Evolutionary conservation across 1,284 basidiomycete species (phyloP).

Genomic region (Mixia osmundae): DNA sequence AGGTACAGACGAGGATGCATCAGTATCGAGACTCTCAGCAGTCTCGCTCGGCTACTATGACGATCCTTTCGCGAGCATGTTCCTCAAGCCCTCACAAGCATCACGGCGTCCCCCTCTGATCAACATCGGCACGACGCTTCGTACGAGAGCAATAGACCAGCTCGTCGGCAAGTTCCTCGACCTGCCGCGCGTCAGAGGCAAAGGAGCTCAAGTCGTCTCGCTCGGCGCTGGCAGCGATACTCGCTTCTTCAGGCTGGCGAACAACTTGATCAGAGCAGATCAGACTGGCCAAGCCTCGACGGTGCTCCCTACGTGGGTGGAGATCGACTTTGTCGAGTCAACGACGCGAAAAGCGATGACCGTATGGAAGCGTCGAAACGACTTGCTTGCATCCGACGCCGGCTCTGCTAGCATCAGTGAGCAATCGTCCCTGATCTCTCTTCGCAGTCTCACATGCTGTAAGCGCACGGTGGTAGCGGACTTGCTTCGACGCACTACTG

Average conservation of each 20-base stretch:
- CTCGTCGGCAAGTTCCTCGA: conserved; percentile 49
- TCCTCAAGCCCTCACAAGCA: conserved; percentile 33
- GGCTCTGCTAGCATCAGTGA: conserved; percentile 17
- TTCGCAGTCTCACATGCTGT: neutral
- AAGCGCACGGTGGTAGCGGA: conserved; percentile 43
- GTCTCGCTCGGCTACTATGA: conserved; percentile 45
- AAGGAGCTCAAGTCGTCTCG: conserved; percentile 56
- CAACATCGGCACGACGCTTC: conserved; percentile 79
- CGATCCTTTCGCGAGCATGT: conserved; percentile 41
- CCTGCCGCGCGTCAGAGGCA: conserved; percentile 19
- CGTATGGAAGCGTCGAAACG: conserved; percentile 32
- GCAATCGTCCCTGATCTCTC: neutral
- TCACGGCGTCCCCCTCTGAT: conserved; percentile 39
- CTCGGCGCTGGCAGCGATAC: conserved; percentile 83
- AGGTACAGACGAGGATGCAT: conserved; percentile 47
- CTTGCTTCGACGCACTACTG: conserved; percentile 43
- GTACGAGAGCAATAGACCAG: conserved; percentile 53
- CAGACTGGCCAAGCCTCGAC: conserved; percentile 27
- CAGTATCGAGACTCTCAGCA: conserved; percentile 54
- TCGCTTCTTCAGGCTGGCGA: conserved; percentile 52
- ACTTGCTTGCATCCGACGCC: conserved; percentile 32
- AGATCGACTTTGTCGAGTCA: conserved; percentile 71
- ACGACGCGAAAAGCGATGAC: conserved; percentile 60
- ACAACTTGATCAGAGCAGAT: neutral
- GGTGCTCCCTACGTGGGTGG: conserved; percentile 38